These are phyloP conservation scores for Epichloe elymi DNA, from an alignment of 2,329 filamentous ascomycete genomes.

Conservation along the genomic window DNA sequence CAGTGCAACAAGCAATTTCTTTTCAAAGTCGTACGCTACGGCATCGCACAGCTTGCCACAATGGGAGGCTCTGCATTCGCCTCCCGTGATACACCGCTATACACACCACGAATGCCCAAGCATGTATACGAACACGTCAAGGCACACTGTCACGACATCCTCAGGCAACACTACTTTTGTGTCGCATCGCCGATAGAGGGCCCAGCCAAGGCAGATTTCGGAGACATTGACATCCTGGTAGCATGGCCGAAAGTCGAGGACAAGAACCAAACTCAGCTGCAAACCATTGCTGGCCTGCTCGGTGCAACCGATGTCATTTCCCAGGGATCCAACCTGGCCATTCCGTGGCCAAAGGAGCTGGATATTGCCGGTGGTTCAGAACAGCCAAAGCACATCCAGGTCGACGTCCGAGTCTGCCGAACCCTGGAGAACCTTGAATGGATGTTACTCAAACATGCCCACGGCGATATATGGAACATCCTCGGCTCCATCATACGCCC, in stretches of 20 bases:
- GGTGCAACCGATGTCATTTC: conserved; percentile 29
- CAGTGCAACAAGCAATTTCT: no score
- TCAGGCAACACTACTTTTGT: conserved; percentile 37
- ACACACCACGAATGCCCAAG: conserved; percentile 52
- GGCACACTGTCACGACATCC: conserved; percentile 27
- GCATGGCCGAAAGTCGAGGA: conserved; percentile 17
- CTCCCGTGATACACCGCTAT: conserved; percentile 30
- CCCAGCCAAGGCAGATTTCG: conserved; percentile 53
- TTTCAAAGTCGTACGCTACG: no score
- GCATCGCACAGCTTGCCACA: background rate
- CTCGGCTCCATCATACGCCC: conserved; percentile 50
- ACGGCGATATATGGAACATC: conserved; percentile 58
- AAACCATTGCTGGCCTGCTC: conserved; percentile 21
- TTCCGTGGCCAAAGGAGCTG: conserved; percentile 35
- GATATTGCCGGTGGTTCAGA: background rate
- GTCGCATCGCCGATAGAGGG: conserved; percentile 53
- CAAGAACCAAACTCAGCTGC: conserved; percentile 17
- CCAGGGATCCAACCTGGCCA: conserved; percentile 31
- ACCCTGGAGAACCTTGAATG: conserved; percentile 37
- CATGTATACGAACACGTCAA: conserved; percentile 42
- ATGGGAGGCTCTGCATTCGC: conserved; percentile 58
- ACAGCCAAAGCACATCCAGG: conserved; percentile 39
- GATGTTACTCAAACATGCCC: conserved; percentile 54
- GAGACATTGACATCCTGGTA: conserved; percentile 63
- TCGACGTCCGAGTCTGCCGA: conserved; percentile 50